Conservation (phyloP, 2,329 filamentous ascomycete genomes). For the Knoxdaviesia proteae region DNA sequence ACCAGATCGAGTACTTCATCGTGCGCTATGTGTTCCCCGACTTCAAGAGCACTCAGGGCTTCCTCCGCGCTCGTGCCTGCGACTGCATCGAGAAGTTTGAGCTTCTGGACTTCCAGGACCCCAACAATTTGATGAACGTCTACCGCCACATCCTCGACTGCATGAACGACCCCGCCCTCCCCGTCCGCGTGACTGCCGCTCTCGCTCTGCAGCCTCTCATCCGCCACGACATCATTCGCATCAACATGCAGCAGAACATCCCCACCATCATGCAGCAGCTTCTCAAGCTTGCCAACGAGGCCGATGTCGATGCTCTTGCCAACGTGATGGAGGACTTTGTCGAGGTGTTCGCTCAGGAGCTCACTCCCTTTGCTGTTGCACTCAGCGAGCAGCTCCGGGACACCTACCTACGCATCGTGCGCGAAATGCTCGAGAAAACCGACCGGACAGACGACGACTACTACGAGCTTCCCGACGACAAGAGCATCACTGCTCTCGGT, state of each 20-base stretch:
- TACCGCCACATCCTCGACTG: conserved; percentile 94
- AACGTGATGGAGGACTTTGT: conserved; percentile 99
- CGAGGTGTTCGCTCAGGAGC: conserved; percentile 89
- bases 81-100: conserved; percentile 98
- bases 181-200: conserved; percentile 83
- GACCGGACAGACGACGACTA: conserved; percentile 63
- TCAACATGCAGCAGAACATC: conserved; percentile 93
- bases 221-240: conserved; percentile 79
- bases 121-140: conserved; percentile 85
- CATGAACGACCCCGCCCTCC: conserved; percentile 85
- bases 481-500: conserved; percentile 91
- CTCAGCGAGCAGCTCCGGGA: conserved; percentile 89
- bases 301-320: conserved; percentile 87
- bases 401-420: conserved; percentile 84
- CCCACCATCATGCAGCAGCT: conserved; percentile 99
- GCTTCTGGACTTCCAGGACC: conserved; percentile 88
- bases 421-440: conserved; percentile 78
- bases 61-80: conserved; percentile 81
- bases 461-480: conserved; percentile 88
- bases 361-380: conserved; percentile 91
- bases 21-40: conserved; percentile 97
- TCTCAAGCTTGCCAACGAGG: conserved; percentile 90
- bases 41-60: conserved; percentile 81
- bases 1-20: conserved; percentile 96
- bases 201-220: conserved; percentile 90